phyloP scores from a whole-genome alignment of 768 basidiomycete genomes.

The Pulveroboletus sp. region DNA sequence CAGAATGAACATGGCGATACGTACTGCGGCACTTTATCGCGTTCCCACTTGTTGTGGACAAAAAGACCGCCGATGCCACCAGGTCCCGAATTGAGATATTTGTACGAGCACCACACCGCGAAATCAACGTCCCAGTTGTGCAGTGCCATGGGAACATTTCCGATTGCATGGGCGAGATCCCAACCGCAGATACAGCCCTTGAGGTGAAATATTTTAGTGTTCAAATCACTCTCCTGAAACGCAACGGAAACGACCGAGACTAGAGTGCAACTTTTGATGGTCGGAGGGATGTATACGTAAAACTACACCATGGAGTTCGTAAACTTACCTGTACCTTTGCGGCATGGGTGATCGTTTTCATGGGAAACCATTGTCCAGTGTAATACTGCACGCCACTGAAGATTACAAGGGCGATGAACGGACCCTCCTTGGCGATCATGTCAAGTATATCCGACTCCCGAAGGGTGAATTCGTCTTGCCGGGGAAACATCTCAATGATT shows the following conservation, averaged over 20 bases:
- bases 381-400: slow-evolving; percentile 97
- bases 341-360: slow-evolving; percentile 76
- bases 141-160: slow-evolving; percentile 85
- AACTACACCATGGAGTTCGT: slow-evolving; percentile 16
- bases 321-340: slow-evolving; percentile 73
- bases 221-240: slow-evolving; percentile 8
- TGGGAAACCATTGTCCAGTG: slow-evolving; percentile 93
- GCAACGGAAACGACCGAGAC: slow-evolving; percentile 8
- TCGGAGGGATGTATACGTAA: slow-evolving; percentile 25
- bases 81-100: slow-evolving; percentile 94
- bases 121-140: slow-evolving; percentile 97
- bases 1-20: slow-evolving; percentile 21
- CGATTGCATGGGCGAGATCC: slow-evolving; percentile 94
- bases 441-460: slow-evolving; percentile 86
- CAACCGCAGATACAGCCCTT: slow-evolving; percentile 93
- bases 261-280: slow-evolving; percentile 6
- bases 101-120: slow-evolving; percentile 99
- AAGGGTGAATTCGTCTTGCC: slow-evolving; percentile 78
- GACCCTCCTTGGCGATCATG: slow-evolving; percentile 65
- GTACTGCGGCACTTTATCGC: slow-evolving; percentile 59
- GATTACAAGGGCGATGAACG: slow-evolving; percentile 82
- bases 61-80: slow-evolving; percentile 96
- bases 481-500: slow-evolving; percentile 76
- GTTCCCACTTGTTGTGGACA: slow-evolving; percentile 80
- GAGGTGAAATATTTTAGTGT: slow-evolving; percentile 12